Percentiles rank a stretch among this genome's conserved stretches.
Evolutionary conservation across 1,139 yeast genomes (phyloP).

Genomic region (Diutina ranongensis): DNA sequence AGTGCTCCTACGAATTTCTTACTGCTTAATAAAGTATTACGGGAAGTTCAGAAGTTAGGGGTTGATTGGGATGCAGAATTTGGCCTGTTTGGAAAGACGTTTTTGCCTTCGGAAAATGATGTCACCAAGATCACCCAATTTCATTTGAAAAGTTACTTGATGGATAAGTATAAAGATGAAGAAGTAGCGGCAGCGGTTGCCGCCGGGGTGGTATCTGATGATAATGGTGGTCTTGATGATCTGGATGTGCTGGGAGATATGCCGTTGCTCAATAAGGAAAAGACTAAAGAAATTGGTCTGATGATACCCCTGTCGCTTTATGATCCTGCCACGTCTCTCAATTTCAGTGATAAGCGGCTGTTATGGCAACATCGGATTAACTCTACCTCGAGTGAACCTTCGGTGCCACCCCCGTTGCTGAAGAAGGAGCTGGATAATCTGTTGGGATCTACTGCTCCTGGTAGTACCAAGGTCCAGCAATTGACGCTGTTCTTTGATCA

Average conservation of each 20-base stretch:
- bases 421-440: slow-evolving; percentile 1
- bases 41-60: slow-evolving; percentile 71
- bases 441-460: not conserved
- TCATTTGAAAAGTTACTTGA: slow-evolving; percentile 67
- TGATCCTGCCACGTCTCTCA: not conserved
- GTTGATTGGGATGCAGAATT: slow-evolving; percentile 85
- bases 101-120: slow-evolving; percentile 87
- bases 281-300: not conserved
- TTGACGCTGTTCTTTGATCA: slow-evolving; percentile 3
- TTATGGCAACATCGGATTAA: slow-evolving; percentile 4
- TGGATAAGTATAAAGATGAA: slow-evolving; percentile 34
- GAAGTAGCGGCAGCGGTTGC: not conserved
- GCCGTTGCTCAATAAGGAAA: not conserved
- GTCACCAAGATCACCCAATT: slow-evolving; percentile 83
- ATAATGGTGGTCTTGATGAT: not conserved
- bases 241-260: not conserved
- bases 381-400: not conserved
- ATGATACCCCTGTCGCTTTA: not conserved
- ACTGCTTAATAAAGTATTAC: slow-evolving; percentile 54
- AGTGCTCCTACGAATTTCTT: slow-evolving; percentile 58
- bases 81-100: slow-evolving; percentile 66
- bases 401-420: not conserved
- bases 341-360: not conserved
- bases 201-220: not conserved
- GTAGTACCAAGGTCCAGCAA: not conserved